Evolutionary conservation across 1,139 yeast species (phyloP).

Genomic region (Taphrina sp.): DNA sequence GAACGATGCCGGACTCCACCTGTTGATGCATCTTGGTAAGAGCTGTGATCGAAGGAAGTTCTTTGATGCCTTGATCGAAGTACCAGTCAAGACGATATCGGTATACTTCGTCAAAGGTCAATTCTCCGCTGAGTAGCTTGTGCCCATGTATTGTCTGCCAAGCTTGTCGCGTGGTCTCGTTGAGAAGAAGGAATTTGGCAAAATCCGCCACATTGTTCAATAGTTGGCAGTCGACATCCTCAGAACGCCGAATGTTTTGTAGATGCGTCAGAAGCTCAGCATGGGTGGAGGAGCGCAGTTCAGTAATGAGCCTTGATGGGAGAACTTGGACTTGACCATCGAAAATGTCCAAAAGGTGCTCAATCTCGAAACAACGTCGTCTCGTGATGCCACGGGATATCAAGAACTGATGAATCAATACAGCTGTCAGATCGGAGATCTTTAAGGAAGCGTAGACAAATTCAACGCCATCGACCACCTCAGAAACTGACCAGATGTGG

Average conservation of each 20-base stretch:
- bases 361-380: conserved; percentile 16
- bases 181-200: background rate
- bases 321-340: background rate
- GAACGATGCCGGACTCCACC: conserved; percentile 3
- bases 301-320: conserved; percentile 1
- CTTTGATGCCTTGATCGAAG: background rate
- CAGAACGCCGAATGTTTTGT: conserved; percentile 1
- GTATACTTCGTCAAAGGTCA: background rate
- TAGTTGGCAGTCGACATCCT: conserved; percentile 11
- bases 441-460: conserved; percentile 5
- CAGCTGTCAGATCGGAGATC: conserved; percentile 3
- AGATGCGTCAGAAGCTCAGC: conserved; percentile 14
- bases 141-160: conserved; percentile 14
- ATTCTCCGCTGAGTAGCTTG: background rate
- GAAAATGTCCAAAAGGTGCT: background rate
- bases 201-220: conserved; percentile 2
- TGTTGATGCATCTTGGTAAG: conserved; percentile 4
- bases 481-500: conserved; percentile 15
- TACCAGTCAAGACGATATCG: conserved; percentile 10
- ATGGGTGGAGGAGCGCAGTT: conserved; percentile 10
- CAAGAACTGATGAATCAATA: conserved; percentile 3
- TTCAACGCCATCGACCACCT: background rate
- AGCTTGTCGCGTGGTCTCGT: conserved; percentile 8
- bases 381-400: background rate
- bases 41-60: background rate